A percentile compares a stretch with the other conserved stretches of the same genome.
These are phyloP conservation scores for Solanum chilense DNA, from an alignment of 257 asterid genomes.

Conservation along the genomic window DNA sequence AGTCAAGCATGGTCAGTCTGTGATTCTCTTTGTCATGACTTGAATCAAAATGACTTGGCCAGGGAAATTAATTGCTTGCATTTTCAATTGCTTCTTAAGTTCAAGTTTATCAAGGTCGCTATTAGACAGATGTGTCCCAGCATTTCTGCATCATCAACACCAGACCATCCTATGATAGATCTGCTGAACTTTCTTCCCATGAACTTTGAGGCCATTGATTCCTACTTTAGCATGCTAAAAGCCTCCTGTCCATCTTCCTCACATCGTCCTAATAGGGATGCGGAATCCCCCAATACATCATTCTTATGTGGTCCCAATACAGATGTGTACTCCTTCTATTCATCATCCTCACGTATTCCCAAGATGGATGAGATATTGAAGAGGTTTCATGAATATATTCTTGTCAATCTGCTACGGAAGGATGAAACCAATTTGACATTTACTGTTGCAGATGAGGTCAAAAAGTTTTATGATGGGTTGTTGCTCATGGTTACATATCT, in stretches of 20 bases:
- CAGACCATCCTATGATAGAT: not conserved
- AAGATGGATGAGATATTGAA: not conserved
- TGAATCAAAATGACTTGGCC: not conserved
- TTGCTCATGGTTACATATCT: not conserved
- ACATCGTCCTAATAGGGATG: not conserved
- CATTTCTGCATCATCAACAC: not conserved
- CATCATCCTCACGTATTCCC: not conserved
- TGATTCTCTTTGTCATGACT: not conserved
- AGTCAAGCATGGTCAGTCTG: not conserved
- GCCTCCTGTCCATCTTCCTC: not conserved
- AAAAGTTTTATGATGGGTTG: not conserved
- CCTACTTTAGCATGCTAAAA: not conserved
- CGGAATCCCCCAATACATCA: not conserved
- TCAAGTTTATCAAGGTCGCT: not conserved
- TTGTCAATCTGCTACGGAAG: not conserved
- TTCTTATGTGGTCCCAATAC: not conserved
- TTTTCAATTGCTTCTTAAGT: not conserved
- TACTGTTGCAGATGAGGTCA: not conserved
- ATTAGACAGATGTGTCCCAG: not conserved
- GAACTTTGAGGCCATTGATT: not conserved
- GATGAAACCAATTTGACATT: not conserved
- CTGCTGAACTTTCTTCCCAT: not conserved
- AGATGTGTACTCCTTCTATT: not conserved
- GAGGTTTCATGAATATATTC: not conserved
- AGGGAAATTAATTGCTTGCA: not conserved